A percentile compares a stretch with the other conserved stretches of the same genome.
Conservation (phyloP, 306 rosid species). For the Dryas alaskensis region DNA sequence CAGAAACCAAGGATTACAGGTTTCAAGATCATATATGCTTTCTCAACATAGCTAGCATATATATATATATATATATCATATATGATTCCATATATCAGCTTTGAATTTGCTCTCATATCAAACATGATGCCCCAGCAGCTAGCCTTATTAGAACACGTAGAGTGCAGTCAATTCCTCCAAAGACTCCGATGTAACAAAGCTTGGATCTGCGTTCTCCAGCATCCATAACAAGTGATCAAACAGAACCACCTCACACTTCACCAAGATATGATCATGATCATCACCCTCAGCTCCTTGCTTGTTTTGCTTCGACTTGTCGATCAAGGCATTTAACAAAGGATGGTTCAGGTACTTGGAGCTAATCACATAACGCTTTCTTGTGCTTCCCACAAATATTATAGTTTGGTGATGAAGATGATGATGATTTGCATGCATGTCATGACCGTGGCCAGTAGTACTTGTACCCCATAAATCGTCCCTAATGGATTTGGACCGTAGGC, state of each 20-base stretch:
- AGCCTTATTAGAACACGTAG: constrained; percentile 42
- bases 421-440: constrained; percentile 17
- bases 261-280: constrained; percentile 36
- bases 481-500: constrained; percentile 68
- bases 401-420: constrained; percentile 28
- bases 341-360: constrained; percentile 60
- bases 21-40: background rate
- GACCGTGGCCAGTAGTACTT: background rate
- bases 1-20: background rate
- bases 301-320: constrained; percentile 41
- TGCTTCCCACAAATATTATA: constrained; percentile 65
- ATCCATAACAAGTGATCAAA: constrained; percentile 93
- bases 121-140: background rate
- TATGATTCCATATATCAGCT: background rate
- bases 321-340: constrained; percentile 66
- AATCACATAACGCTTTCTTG: constrained; percentile 66
- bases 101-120: constrained; percentile 6
- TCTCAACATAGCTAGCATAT: no score
- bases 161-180: constrained; percentile 87
- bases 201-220: constrained; percentile 81
- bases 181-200: constrained; percentile 54
- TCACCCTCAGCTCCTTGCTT: constrained; percentile 26
- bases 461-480: constrained; percentile 45
- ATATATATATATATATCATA: no score
- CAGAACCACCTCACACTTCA: constrained; percentile 81